A percentile compares a stretch with the other conserved stretches of the same genome.
Conservation (phyloP, 768 basidiomycete genomes). For the Tulasnella sp. region DNA sequence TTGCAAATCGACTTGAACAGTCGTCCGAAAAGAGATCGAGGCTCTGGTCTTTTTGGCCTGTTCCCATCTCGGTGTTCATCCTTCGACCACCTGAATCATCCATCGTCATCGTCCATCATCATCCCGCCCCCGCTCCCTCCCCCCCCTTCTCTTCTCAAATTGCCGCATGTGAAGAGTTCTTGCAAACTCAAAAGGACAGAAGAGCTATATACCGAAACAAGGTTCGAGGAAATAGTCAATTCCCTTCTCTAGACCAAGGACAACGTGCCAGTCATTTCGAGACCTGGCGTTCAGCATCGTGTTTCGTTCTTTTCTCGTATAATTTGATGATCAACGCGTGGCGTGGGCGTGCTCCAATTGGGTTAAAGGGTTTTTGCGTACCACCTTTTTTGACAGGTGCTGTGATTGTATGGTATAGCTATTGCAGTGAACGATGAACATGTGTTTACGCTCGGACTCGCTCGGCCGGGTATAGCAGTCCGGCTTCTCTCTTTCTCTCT, state of each 20-base stretch:
- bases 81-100: neutral
- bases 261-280: conserved; percentile 3
- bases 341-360: conserved; percentile 2
- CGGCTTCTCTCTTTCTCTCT: neutral
- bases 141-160: neutral
- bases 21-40: neutral
- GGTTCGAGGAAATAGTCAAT: neutral
- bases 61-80: neutral
- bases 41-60: neutral
- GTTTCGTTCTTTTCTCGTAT: neutral
- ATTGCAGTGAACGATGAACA: neutral
- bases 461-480: neutral
- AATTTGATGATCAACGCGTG: neutral
- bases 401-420: neutral
- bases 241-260: neutral
- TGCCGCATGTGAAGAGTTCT: neutral
- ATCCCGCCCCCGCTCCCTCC: neutral
- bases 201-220: conserved; percentile 1
- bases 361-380: neutral
- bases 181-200: neutral
- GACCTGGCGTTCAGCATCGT: neutral
- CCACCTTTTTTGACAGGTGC: neutral
- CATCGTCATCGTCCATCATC: neutral
- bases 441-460: neutral
- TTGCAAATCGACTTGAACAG: neutral